Evolutionary conservation across 2,329 filamentous ascomycete species (phyloP), one percentile per base, ranked within the genome.

Genomic region (Dactylellina cionopaga): DNA sequence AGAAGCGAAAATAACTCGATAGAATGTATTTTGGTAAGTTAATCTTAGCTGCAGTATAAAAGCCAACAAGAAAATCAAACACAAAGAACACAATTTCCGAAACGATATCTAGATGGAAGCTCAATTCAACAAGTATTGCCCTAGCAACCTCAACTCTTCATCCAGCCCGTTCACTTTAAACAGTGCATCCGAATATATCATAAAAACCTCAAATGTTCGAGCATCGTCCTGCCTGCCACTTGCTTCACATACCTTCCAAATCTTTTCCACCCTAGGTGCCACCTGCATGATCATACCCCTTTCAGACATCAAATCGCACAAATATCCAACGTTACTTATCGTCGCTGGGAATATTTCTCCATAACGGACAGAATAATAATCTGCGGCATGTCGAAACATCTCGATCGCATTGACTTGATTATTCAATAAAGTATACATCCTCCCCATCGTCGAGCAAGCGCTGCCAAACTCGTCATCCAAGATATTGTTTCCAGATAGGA

Each of bases 251-350:
- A 69, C 11, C 15, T 7, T 54, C 64, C 15, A 70, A 0, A 60
- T 24, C 24, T 35, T 70, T 15, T 70, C 64, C 10, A 70, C 10
- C 2, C 49, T 56, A 1, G 64, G 64, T 13, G 43, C 47, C 1
- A 27, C 25, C 24, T 70, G 56, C 22, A 70, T 39, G 2, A 27
- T 13, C 39, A 70, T 25, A 11, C 64, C 64, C 17, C 64, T 43
- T 5, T 43, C 27, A 2, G 1, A 11, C 31, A 62, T 58, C 13
- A 33, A 1, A 7, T 33, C 29, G 35, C 55, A 69, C 9, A 60
- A 1, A 3, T n/a, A 33, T 13, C 11, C 10, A 15, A 60, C 11
- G 1, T 9, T 13, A 11, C 2, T n/a, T 2, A 35, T 11, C 5
- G 49, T 37, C 15, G 2, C 11, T 7, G 29, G 7, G 15, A 37